Evolutionary conservation across 805 yeast species (phyloP).

Genomic region (Sungouiella thailandica): DNA sequence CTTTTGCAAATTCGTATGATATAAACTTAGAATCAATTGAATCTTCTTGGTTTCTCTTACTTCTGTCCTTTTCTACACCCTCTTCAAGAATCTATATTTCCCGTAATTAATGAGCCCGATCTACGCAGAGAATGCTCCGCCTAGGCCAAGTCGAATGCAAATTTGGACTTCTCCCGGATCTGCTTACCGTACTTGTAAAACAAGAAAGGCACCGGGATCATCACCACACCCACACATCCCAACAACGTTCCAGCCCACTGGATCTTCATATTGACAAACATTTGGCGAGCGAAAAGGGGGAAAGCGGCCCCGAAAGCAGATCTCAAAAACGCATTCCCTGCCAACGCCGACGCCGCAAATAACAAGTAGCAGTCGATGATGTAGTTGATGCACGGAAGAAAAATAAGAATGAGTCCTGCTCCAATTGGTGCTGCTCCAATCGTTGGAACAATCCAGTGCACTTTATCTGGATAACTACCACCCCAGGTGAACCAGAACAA

Average conservation of each 20-base stretch:
- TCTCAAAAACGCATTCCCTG: constrained; percentile 58
- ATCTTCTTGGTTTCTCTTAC: no score
- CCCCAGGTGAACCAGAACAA: constrained; percentile 19
- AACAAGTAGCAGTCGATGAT: constrained; percentile 63
- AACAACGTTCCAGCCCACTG: constrained; percentile 78
- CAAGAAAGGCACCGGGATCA: constrained; percentile 66
- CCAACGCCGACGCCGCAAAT: constrained; percentile 59
- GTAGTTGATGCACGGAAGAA: constrained; percentile 66
- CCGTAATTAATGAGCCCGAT: no score
- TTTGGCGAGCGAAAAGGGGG: constrained; percentile 65
- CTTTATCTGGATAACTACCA: constrained; percentile 15
- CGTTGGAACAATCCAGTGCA: constrained; percentile 47
- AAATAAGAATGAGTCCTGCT: constrained; percentile 48
- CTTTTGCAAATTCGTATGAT: no score
- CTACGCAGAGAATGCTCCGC: no score
- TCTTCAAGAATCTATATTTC: no score
- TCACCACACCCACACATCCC: constrained; percentile 52
- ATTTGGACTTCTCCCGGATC: constrained; percentile 55
- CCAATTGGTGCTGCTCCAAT: constrained; percentile 59
- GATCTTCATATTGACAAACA: constrained; percentile 64
- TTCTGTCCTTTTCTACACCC: no score
- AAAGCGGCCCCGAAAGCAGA: constrained; percentile 60
- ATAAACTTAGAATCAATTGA: no score
- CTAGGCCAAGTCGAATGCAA: constrained; percentile 9
- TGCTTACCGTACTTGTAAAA: constrained; percentile 45